Base-by-base conservation (phyloP, 305 asterid species). In the Rubia peregrina region DNA sequence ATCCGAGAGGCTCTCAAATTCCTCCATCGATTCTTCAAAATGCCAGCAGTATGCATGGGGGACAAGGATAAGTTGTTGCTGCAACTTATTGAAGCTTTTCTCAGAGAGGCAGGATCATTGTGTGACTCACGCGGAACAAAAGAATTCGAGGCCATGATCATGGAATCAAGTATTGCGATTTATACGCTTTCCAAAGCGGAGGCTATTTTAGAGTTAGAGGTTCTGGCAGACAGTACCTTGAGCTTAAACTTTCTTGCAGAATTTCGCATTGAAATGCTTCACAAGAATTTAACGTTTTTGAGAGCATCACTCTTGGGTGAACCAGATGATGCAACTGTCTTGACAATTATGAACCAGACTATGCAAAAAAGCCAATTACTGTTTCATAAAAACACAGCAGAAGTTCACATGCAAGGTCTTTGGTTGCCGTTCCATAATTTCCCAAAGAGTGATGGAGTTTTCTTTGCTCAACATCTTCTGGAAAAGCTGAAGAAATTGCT, bases 141-240 rank as follows among this genome's bases (percentile, higher is more conserved):
- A 10, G 9, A 21, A 1, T 3, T 69, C 65, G 65, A 40, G 6
- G 24, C 40, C 1, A 17, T 4, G 73, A 53, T 11, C 55, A 1
- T 55, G 65, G 53, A 55, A 9, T 36, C 55, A 7, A 69, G 73
- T 40, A 19, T 40, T 19, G 38, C 65, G 5, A 69, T 69, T 56
- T 69, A 19, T 19, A 56, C 5, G 41, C 65, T 69, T 56, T 69
- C 22, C 24, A 56, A 69, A 36, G 73, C 53, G 21, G 55, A 40
- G 40, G 65, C 55, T 1, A 19, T 13, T n/a, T n/a, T n/a, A n/a
- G n/a, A n/a, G 7, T 38, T 56, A 12, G 40, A n/a, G 38, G 51
- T 53, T 48, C 38, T 69, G 3, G 40, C 9, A 17, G 3, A 51
- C 19, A 53, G 3, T 1, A 21, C 57, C 0, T 7, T 13, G 14